These are phyloP conservation scores for Discostella pseudostelligera DNA, from an alignment of 108 stramenopile genomes.

Conservation along the genomic window DNA sequence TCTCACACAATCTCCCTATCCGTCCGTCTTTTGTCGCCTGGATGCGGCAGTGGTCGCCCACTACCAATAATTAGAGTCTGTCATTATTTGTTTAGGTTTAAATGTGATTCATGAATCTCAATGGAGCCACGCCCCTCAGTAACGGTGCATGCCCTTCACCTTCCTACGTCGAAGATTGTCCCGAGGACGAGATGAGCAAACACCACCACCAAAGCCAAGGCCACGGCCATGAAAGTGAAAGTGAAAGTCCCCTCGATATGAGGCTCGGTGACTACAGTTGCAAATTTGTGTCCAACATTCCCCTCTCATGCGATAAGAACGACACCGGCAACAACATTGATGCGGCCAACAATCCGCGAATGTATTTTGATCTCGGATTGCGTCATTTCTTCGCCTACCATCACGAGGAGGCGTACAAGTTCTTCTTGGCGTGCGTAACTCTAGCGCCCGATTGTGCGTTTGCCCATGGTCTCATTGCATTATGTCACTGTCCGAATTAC, in stretches of 20 bases:
- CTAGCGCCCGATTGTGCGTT: slow-evolving; percentile 73
- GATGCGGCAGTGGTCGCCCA: no score
- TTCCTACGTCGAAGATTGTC: no score
- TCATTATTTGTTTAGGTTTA: no score
- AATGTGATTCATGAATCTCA: no score
- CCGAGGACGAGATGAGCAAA: no score
- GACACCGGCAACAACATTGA: slow-evolving; percentile 10
- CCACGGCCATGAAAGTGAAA: no score
- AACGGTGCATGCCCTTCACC: no score
- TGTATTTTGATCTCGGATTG: slow-evolving; percentile 73
- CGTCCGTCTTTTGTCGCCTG: no score
- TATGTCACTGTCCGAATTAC: slow-evolving; percentile 85
- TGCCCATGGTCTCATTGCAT: slow-evolving; percentile 75
- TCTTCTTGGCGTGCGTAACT: slow-evolving; percentile 63
- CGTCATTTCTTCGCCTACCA: slow-evolving; percentile 71
- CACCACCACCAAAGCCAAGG: no score
- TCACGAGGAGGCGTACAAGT: slow-evolving; percentile 76
- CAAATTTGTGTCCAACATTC: slow-evolving; percentile 65
- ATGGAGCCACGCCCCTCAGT: no score
- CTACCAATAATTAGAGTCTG: no score
- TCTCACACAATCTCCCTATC: no score
- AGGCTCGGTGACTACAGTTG: slow-evolving; percentile 67
- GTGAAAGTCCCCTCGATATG: slow-evolving; percentile 35
- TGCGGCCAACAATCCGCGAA: slow-evolving; percentile 38
- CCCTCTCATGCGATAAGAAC: slow-evolving; percentile 38